Base-by-base conservation (phyloP, 176 grass and related monocot species). In the Carex littledalei region DNA sequence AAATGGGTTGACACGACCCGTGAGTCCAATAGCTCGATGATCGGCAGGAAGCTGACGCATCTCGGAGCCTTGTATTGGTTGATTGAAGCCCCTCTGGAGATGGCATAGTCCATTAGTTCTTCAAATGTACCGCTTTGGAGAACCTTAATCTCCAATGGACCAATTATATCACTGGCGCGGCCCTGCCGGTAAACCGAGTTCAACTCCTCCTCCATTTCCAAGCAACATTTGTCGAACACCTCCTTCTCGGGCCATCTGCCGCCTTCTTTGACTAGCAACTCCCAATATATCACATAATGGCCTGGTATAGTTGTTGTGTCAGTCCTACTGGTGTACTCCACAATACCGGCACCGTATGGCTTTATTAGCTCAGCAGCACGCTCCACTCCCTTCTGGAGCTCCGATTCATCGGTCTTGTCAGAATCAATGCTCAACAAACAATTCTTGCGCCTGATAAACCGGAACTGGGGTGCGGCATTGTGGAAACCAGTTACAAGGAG, bases 81-180 rank as follows among this genome's bases (percentile, higher is more conserved):
- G 81, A 98, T 98, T 58, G 95, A 98, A 5, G 95, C 95, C 8
- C 95, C 95, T n/a, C 95, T 85, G 3, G 88, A 75, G 84, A 98
- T 93, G 86, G 95, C 93, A 84, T 98, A 94, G 89, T 98, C 95
- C 95, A 98, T 98, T 69, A 94, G 86, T 88, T 98, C 93, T 89
- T 98, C 95, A 87, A 98, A 98, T 17, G 95, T 92, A 18, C 95
- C 95, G 3, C 50, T 84, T 13, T 85, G 75, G 67, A 94, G 92
- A 66, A 98, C 86, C 24, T 91, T 26, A 81, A 94, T 93, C 89
- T 98, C 95, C 82, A 94, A 87, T 54, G 95, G 95, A 3, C 95
- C 95, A 77, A 98, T 94, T 31, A 90, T 90, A 49, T 98, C 95
- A 4, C 90, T 80, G 77, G 84, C 94, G 3, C 95, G 84, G 22